phyloP scores from a whole-genome alignment of 345 rosid species.

The Crucihimalaya himalaica region DNA sequence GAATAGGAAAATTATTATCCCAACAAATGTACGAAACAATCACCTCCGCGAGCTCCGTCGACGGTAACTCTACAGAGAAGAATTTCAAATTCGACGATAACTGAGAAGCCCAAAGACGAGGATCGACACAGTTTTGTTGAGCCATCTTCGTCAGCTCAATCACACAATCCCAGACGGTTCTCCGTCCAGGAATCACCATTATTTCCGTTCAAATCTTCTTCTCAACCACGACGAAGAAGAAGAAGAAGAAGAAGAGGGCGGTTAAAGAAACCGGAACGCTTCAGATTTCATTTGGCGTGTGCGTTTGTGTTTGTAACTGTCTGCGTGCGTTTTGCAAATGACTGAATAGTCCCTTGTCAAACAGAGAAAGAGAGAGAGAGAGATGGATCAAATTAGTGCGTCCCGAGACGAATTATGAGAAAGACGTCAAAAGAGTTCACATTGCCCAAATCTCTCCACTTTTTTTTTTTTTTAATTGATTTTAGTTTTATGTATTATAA shows the following conservation, averaged over 20 bases:
- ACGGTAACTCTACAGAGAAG: conserved; percentile 65
- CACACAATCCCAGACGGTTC: conserved; percentile 62
- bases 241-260: conserved; percentile 12
- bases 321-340: neutral
- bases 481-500: no score
- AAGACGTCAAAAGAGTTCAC: conserved; percentile 15
- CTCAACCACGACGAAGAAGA: neutral
- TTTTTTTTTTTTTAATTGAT: neutral
- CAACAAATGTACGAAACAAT: conserved; percentile 82
- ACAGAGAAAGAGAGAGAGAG: no score
- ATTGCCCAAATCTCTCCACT: neutral
- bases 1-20: conserved; percentile 78
- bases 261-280: conserved; percentile 19
- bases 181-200: conserved; percentile 46
- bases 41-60: conserved; percentile 64
- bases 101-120: conserved; percentile 73
- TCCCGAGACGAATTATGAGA: conserved; percentile 16
- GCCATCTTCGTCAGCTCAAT: conserved; percentile 68
- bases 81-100: conserved; percentile 60
- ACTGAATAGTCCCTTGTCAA: conserved; percentile 17
- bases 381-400: neutral
- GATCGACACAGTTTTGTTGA: conserved; percentile 62
- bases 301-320: neutral
- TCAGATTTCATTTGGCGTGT: conserved; percentile 31
- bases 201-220: neutral